These are phyloP conservation scores for Fonticula alba DNA, from an alignment of 78 protist species.

Conservation along the genomic window DNA sequence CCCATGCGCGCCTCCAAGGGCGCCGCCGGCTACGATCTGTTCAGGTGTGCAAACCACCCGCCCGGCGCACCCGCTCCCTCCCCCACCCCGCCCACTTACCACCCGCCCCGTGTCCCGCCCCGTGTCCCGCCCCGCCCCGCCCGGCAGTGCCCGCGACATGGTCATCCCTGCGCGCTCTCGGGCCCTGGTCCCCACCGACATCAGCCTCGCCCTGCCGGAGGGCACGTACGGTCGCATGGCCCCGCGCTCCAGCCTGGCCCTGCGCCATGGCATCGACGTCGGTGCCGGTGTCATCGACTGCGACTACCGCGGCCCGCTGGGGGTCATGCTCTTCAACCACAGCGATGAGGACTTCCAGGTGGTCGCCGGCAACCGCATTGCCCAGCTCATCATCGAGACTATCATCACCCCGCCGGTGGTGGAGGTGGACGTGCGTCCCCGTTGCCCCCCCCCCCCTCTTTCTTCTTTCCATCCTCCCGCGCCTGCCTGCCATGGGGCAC, in stretches of 20 bases:
- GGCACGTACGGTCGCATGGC: slow-evolving; percentile 44
- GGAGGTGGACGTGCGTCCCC: slow-evolving; percentile 19
- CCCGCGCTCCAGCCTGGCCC: slow-evolving; percentile 58
- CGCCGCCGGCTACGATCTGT: slow-evolving; percentile 68
- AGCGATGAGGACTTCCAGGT: slow-evolving; percentile 21
- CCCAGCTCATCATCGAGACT: slow-evolving; percentile 46
- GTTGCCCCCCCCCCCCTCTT: background rate
- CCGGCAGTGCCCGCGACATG: slow-evolving; percentile 31
- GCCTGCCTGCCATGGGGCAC: background rate
- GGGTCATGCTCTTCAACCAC: slow-evolving; percentile 62
- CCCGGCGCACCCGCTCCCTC: background rate
- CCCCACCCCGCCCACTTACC: too few relatives aligned
- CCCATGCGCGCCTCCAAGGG: slow-evolving; percentile 32
- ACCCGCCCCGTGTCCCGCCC: too few relatives aligned
- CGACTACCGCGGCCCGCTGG: slow-evolving; percentile 62
- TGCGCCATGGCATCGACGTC: slow-evolving; percentile 49
- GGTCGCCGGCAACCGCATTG: slow-evolving; percentile 37
- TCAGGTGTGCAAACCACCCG: slow-evolving; percentile 2
- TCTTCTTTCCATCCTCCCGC: background rate
- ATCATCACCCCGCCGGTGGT: slow-evolving; percentile 27
- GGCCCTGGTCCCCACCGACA: slow-evolving; percentile 47
- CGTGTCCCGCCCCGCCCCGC: too few relatives aligned
- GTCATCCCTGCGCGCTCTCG: slow-evolving; percentile 46
- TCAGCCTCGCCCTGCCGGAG: slow-evolving; percentile 39
- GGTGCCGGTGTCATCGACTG: slow-evolving; percentile 57